These are phyloP conservation scores for Oleoguttula mirabilis DNA, from an alignment of 495 filamentous ascomycete species.

Conservation along the genomic window DNA sequence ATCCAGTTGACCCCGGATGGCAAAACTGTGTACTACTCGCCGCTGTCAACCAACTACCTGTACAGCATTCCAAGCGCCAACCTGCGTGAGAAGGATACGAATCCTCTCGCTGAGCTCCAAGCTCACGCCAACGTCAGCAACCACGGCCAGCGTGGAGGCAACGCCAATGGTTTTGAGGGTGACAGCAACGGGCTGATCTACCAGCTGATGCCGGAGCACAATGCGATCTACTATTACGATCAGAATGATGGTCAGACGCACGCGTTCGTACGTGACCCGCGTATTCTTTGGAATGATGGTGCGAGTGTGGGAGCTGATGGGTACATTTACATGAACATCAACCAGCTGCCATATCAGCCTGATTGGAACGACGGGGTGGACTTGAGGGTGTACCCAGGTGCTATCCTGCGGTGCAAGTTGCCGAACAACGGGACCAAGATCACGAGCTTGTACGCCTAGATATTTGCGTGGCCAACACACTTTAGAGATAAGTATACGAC, in stretches of 20 bases:
- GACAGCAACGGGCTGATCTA: constrained; percentile 31
- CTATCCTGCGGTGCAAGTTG: constrained; percentile 24
- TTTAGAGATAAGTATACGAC: too few relatives aligned
- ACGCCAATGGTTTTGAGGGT: constrained; percentile 31
- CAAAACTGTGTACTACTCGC: constrained; percentile 30
- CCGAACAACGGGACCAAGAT: constrained; percentile 25
- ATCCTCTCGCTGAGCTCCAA: constrained; percentile 28
- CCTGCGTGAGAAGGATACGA: constrained; percentile 23
- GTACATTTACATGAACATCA: constrained; percentile 35
- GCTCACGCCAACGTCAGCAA: constrained; percentile 29
- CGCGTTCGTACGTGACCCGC: constrained; percentile 30
- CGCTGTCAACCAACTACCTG: constrained; percentile 27
- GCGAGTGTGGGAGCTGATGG: constrained; percentile 29
- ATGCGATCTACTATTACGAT: constrained; percentile 32
- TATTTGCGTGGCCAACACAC: too few relatives aligned
- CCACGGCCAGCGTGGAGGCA: constrained; percentile 30
- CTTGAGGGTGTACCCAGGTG: constrained; percentile 22
- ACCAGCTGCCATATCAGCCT: constrained; percentile 31
- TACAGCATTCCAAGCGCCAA: constrained; percentile 28
- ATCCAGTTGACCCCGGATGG: constrained; percentile 32
- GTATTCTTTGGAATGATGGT: constrained; percentile 34
- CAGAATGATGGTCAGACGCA: constrained; percentile 24
- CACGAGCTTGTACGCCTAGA: constrained; percentile 13
- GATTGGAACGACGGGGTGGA: constrained; percentile 28
- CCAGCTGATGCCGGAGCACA: constrained; percentile 33